phyloP scores from a whole-genome alignment of 495 filamentous ascomycete species.

The Extremus antarcticus region DNA sequence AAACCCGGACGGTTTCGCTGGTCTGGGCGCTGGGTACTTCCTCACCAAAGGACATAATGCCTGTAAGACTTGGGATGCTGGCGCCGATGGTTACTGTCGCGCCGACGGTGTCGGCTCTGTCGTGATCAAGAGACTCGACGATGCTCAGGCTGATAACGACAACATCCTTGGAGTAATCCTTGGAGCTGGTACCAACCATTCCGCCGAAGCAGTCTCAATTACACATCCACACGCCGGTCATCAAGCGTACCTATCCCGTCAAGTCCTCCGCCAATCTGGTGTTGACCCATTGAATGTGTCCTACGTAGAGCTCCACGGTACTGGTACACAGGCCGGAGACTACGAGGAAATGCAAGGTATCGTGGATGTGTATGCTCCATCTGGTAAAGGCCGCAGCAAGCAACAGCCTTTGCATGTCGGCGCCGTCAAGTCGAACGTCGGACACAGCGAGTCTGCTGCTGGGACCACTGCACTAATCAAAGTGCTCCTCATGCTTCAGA shows the following conservation, averaged over 20 bases:
- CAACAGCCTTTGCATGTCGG: constrained; percentile 70
- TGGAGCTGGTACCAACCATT: constrained; percentile 35
- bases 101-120: constrained; percentile 37
- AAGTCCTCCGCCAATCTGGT: constrained; percentile 35
- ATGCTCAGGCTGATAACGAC: constrained; percentile 40
- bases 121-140: constrained; percentile 38
- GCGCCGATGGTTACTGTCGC: constrained; percentile 40
- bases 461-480: constrained; percentile 76
- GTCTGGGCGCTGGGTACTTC: constrained; percentile 74
- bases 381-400: constrained; percentile 47
- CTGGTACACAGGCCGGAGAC: constrained; percentile 38
- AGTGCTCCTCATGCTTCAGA: constrained; percentile 75
- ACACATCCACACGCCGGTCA: constrained; percentile 40
- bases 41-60: constrained; percentile 65
- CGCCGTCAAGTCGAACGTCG: constrained; percentile 82
- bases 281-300: constrained; percentile 39
- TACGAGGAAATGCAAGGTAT: constrained; percentile 36
- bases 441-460: constrained; percentile 81
- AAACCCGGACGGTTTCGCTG: constrained; percentile 75
- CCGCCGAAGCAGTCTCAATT: constrained; percentile 35
- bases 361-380: constrained; percentile 69
- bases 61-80: constrained; percentile 50
- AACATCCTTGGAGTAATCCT: constrained; percentile 37
- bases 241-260: constrained; percentile 36
- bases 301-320: constrained; percentile 46